Conservation (phyloP, 2,329 filamentous ascomycete species). For the Allantophomopsis lycopodina region DNA sequence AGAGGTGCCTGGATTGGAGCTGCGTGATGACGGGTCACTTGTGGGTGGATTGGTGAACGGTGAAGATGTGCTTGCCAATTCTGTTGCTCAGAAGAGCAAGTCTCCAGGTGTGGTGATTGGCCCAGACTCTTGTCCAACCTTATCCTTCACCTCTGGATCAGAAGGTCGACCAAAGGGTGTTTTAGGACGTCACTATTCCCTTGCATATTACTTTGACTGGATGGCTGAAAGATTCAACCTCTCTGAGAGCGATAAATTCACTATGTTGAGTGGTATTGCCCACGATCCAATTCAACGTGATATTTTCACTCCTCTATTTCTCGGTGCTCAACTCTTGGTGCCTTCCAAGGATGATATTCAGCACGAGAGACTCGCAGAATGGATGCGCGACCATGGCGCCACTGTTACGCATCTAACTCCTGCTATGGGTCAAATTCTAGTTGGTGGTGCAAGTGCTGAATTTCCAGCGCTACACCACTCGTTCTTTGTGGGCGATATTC, state of each 20-base stretch:
- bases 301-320: slow-evolving; percentile 82
- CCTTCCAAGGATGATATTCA: slow-evolving; percentile 74
- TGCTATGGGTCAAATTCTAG: slow-evolving; percentile 89
- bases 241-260: slow-evolving; percentile 60
- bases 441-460: slow-evolving; percentile 66
- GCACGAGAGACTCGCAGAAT: slow-evolving; percentile 75
- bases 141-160: slow-evolving; percentile 61
- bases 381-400: slow-evolving; percentile 64
- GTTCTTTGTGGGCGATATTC: slow-evolving; percentile 85
- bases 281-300: slow-evolving; percentile 60
- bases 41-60: slow-evolving; percentile 53
- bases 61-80: slow-evolving; percentile 49
- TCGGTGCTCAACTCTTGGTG: slow-evolving; percentile 67
- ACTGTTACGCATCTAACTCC: slow-evolving; percentile 85
- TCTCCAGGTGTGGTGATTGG: slow-evolving; percentile 66
- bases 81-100: slow-evolving; percentile 33
- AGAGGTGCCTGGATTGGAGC: slow-evolving; percentile 57
- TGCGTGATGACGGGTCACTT: slow-evolving; percentile 59
- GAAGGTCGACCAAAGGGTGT: slow-evolving; percentile 83
- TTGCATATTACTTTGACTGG: slow-evolving; percentile 84
- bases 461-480: slow-evolving; percentile 67
- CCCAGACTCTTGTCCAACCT: slow-evolving; percentile 68
- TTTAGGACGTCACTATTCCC: slow-evolving; percentile 69
- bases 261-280: slow-evolving; percentile 74
- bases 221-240: slow-evolving; percentile 77